Base-by-base conservation (phyloP, 176 grass and related monocot species). In the Stipa capillata region DNA sequence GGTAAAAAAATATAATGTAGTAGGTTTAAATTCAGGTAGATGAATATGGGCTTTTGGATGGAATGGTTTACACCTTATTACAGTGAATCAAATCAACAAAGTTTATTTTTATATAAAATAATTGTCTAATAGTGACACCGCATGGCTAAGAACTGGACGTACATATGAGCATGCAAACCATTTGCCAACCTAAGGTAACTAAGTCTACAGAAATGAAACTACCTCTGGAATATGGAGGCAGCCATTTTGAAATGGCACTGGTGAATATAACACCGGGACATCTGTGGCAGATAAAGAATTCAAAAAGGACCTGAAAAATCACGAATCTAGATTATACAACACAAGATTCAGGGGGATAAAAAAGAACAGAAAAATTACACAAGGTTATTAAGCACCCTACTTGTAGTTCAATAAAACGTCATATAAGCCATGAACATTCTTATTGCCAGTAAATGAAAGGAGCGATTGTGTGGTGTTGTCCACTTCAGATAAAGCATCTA, bases 401-500 rank as follows among this genome's bases (percentile, higher is more conserved):
- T 85, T 99, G 73, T 99, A 86, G 75, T 99, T 99, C 80, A 99
- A 29, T 48, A 99, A 75, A 84, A 95, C 73, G 15, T 99, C 92
- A 5, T 95, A 95, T 74, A 99, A 80, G 37, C 87, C 80, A 87
- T 99, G 96, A 63, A 99, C 96, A 34, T 82, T 85, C 76, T 77
- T 72, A 7, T 93, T 90, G 76, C 90, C 90, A 35, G 27, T 68
- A 85, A 99, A 94, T 33, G 81, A 85, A 77, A 99, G 85, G 39
- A 99, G 86, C 2, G 96, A 98, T 78, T 94, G 92, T 6, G 88
- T 81, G 4, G 90, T 94, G 78, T 86, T 86, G 44, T 99, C 96
- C 8, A 95, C 85, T 13, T 95, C 90, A 63, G 83, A 86, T 64
- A 87, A 87, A 84, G 87, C 79, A 69, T 95, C 90, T 25, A 90